Percentiles rank a stretch among this genome's conserved stretches.
Conservation (phyloP, 208 protist genomes). For the Leishmania tropica region DNA sequence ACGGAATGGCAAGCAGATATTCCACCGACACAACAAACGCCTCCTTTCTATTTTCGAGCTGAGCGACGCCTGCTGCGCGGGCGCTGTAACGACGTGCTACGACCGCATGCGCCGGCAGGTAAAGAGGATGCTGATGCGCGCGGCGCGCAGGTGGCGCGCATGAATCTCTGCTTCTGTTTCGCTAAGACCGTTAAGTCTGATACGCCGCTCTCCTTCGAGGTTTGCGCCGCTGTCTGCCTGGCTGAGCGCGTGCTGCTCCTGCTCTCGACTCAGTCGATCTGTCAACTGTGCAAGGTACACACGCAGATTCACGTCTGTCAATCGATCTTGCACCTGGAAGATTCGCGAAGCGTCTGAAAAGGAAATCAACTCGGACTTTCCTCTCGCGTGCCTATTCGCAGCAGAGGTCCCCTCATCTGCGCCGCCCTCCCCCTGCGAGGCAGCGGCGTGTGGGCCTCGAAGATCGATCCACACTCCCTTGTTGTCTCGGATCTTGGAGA, state of each 20-base stretch:
- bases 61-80: neutral
- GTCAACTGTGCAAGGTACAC: slow-evolving; percentile 23
- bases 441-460: neutral
- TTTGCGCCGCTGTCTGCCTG: neutral
- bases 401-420: neutral
- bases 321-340: slow-evolving; percentile 13
- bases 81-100: neutral
- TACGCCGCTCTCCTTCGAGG: neutral
- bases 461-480: slow-evolving; percentile 17
- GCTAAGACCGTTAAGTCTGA: neutral
- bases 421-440: neutral
- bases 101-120: slow-evolving; percentile 9
- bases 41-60: neutral
- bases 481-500: slow-evolving; percentile 28
- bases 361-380: neutral
- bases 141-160: neutral
- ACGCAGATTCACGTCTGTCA: slow-evolving; percentile 19
- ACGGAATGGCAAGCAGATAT: neutral
- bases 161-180: neutral
- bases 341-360: slow-evolving; percentile 5
- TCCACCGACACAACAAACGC: neutral
- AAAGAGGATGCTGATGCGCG: slow-evolving; percentile 7
- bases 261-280: slow-evolving; percentile 9
- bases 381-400: no score
- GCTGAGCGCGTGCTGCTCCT: neutral